A percentile compares a stretch with the other conserved stretches of the same genome.
Evolutionary conservation across 805 yeast genomes (phyloP).

Genomic region (Lachancea mirantina): DNA sequence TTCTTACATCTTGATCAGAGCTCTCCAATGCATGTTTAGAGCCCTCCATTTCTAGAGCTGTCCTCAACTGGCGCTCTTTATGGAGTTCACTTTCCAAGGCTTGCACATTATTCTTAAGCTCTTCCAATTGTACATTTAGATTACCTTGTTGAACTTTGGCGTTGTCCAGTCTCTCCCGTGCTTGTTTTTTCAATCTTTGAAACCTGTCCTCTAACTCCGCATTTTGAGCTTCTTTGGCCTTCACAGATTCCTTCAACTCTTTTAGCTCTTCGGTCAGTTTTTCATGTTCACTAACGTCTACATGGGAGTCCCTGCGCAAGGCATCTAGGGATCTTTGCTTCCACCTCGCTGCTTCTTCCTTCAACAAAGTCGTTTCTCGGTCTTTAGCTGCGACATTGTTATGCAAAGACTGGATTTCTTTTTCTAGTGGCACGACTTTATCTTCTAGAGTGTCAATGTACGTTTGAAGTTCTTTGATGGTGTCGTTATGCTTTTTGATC

Average conservation of each 20-base stretch:
- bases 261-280: constrained; percentile 28
- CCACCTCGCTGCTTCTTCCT: constrained; percentile 55
- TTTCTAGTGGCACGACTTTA: constrained; percentile 41
- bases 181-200: constrained; percentile 28
- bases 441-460: constrained; percentile 29
- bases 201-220: constrained; percentile 30
- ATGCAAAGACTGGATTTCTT: constrained; percentile 32
- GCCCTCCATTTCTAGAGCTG: constrained; percentile 11
- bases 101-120: constrained; percentile 29
- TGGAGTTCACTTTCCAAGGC: constrained; percentile 26
- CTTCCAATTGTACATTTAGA: constrained; percentile 33
- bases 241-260: constrained; percentile 20
- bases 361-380: constrained; percentile 39
- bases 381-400: constrained; percentile 43
- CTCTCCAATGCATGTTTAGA: constrained; percentile 7
- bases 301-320: constrained; percentile 38
- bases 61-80: constrained; percentile 10
- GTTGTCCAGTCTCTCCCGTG: constrained; percentile 31
- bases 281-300: constrained; percentile 42
- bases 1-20: constrained; percentile 6
- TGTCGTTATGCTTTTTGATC: constrained; percentile 27
- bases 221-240: constrained; percentile 21
- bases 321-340: constrained; percentile 45
- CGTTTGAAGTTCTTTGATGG: constrained; percentile 35
- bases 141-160: constrained; percentile 31